Conservation (phyloP, 2,329 filamentous ascomycete species). For the Dothideomycetes sp. region DNA sequence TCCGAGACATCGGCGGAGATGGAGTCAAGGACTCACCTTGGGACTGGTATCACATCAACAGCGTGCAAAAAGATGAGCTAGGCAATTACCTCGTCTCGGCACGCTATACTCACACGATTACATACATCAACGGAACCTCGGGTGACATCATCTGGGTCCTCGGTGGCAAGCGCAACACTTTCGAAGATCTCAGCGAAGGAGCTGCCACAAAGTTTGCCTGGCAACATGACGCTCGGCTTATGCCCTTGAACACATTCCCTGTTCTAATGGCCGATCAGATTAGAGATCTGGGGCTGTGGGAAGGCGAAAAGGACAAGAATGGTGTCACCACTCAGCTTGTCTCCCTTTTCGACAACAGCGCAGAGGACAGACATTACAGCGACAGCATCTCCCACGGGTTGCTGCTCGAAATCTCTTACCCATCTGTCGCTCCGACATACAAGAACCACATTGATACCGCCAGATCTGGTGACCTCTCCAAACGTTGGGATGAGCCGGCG, state of each 20-base stretch:
- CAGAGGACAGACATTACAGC: conserved; percentile 22
- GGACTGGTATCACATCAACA: conserved; percentile 47
- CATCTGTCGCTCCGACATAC: conserved; percentile 7
- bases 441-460: not conserved
- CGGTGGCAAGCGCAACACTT: conserved; percentile 19
- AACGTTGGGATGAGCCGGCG: not conserved
- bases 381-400: conserved; percentile 20
- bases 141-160: conserved; percentile 44
- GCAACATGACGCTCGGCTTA: conserved; percentile 39
- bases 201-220: conserved; percentile 28
- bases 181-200: conserved; percentile 16
- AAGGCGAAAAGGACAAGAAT: not conserved
- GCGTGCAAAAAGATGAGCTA: conserved; percentile 38
- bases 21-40: conserved; percentile 32
- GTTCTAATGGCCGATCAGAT: conserved; percentile 8
- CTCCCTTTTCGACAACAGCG: conserved; percentile 37
- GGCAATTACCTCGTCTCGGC: conserved; percentile 46
- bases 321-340: conserved; percentile 14
- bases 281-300: conserved; percentile 2
- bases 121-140: conserved; percentile 35
- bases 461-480: not conserved
- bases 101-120: conserved; percentile 37
- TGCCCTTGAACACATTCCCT: conserved; percentile 35
- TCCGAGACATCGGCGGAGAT: conserved; percentile 19
- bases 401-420: conserved; percentile 21